Base-by-base conservation (phyloP, 129 eudicot species). In the Dittrichia graveolens region DNA sequence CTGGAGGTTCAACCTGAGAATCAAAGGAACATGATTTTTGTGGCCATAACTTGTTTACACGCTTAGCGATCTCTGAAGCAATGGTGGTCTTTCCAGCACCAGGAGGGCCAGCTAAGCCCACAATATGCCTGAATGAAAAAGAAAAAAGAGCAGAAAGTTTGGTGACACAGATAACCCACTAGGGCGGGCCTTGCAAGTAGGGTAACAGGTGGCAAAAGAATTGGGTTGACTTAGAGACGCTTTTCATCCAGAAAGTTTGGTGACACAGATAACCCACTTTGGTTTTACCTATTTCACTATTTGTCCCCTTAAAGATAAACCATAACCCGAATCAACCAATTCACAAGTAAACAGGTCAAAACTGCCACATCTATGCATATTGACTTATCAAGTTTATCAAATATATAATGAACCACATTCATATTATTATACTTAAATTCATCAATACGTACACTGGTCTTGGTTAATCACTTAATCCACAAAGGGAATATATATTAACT, bases 41-140 rank as follows among this genome's bases (percentile, higher is more conserved):
- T 9, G 90, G 87, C 99, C 97, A 95, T 77, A 86, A 63, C 76
- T 84, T 81, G 75, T 90, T 95, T 79, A 95, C 79, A 62, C 94
- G 91, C 11, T 66, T 67, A 81, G 80, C 97, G 39, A 95, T 87
- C 83, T 90, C 89, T 52, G 79, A 65, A 53, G 99, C 99, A 71
- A 95, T 35, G 18, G 99, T 90, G 71, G 89, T 95, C 86, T 95
- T 95, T 80, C 99, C 99, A 75, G 99, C 96, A 69, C 99, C 99
- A 49, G 99, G 99, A 13, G 99, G 97, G 56, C 99, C 99, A 16
- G 97, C 95, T 71, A 95, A 72, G 44, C 97, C 99, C 65, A 95
- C 90, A 7, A 95, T 86, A 83, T 86, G 87, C 80, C 99, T 95
- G 91, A 76, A 85, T n/a, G 49, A 8, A 59, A 50, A 24, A 38